These are phyloP conservation scores for Phytophthora megakarya DNA, from an alignment of 352 stramenopile species.

Conservation along the genomic window DNA sequence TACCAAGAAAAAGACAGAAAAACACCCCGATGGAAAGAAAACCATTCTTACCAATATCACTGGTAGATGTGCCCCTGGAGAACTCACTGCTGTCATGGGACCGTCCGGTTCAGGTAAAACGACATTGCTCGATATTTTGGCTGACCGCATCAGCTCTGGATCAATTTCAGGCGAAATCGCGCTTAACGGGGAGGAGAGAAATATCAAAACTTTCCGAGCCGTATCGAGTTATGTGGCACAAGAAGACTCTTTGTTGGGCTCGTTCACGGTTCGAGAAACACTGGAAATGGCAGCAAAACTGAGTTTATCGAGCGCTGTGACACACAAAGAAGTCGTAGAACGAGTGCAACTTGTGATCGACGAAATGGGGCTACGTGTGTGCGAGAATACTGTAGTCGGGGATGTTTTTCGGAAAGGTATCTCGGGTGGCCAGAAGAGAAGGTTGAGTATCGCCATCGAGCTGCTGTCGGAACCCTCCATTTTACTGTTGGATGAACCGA, in stretches of 20 bases:
- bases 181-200: constrained; percentile 49
- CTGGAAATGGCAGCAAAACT: constrained; percentile 63
- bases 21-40: constrained; percentile 34
- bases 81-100: constrained; percentile 70
- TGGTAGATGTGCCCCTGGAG: constrained; percentile 55
- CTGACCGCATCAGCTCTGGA: constrained; percentile 42
- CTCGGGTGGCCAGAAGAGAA: constrained; percentile 88
- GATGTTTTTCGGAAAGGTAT: constrained; percentile 87
- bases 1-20: constrained; percentile 26
- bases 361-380: constrained; percentile 65
- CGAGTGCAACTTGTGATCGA: constrained; percentile 65
- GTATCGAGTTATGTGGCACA: constrained; percentile 64
- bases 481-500: constrained; percentile 95
- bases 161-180: constrained; percentile 45
- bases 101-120: constrained; percentile 64
- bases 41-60: constrained; percentile 63
- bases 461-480: constrained; percentile 93
- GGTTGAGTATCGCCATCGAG: constrained; percentile 94
- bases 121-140: constrained; percentile 69
- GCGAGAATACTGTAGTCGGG: constrained; percentile 62
- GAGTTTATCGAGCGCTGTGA: constrained; percentile 45
- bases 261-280: constrained; percentile 71
- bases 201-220: constrained; percentile 40
- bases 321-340: constrained; percentile 36
- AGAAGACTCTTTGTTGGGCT: constrained; percentile 58